phyloP scores from a whole-genome alignment of 768 basidiomycete species.

The Leccinum longicurvipes region DNA sequence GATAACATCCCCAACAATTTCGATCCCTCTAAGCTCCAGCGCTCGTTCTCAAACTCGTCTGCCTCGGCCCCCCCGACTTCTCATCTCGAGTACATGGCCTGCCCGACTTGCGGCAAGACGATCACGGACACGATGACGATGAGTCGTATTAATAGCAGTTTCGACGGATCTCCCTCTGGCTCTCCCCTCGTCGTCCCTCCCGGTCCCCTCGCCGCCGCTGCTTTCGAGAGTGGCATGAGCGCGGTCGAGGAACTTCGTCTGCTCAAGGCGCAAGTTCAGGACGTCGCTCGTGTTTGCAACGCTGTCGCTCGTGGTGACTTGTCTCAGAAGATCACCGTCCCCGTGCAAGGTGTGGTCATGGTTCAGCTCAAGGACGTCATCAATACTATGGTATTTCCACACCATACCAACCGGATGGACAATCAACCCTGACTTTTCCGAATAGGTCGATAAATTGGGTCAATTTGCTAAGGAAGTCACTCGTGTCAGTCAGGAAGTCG shows the following conservation, averaged over 20 bases:
- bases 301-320: constrained; percentile 75
- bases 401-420: constrained; percentile 1
- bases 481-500: constrained; percentile 80
- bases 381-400: constrained; percentile 53
- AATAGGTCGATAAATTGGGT: constrained; percentile 65
- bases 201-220: constrained; percentile 54
- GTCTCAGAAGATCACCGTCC: constrained; percentile 75
- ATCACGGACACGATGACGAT: constrained; percentile 45
- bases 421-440: constrained; percentile 11
- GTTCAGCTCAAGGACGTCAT: constrained; percentile 78
- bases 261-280: constrained; percentile 81
- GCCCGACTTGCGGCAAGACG: constrained; percentile 54
- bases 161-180: constrained; percentile 28
- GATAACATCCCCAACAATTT: constrained; percentile 43
- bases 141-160: constrained; percentile 23
- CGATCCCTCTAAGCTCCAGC: constrained; percentile 34
- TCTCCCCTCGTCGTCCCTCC: constrained; percentile 48
- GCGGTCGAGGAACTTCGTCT: constrained; percentile 75
- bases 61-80: constrained; percentile 46
- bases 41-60: constrained; percentile 32
- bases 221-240: constrained; percentile 58
- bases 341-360: constrained; percentile 77
- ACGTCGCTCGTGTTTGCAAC: constrained; percentile 77
- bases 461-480: constrained; percentile 93
- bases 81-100: constrained; percentile 39